Conservation (phyloP, 352 stramenopile species). For the Globisporangium abappressorium region DNA sequence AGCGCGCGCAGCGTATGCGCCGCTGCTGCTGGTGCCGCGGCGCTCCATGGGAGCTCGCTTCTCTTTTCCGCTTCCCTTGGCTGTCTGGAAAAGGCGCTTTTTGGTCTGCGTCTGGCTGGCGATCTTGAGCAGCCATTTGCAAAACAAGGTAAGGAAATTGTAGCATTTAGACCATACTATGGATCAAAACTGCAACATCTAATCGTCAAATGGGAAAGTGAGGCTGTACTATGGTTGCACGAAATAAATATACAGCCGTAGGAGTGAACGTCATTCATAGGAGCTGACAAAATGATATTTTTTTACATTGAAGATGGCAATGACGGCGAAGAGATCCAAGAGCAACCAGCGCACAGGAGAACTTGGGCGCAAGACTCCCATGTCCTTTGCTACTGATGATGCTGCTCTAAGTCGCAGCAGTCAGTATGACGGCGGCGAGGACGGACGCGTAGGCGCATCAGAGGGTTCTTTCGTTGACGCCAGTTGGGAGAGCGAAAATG, state of each 20-base stretch:
- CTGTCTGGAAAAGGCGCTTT: constrained; percentile 2
- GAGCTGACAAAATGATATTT: neutral
- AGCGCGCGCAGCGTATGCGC: neutral
- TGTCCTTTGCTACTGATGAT: neutral
- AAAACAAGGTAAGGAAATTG: constrained; percentile 4
- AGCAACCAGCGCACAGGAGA: neutral
- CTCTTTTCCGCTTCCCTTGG: neutral
- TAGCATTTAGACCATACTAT: neutral
- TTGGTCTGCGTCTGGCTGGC: neutral
- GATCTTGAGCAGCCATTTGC: constrained; percentile 15
- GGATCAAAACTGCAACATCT: neutral
- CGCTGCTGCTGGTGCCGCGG: neutral
- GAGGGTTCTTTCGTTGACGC: neutral
- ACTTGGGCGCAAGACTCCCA: neutral
- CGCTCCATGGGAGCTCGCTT: constrained; percentile 1
- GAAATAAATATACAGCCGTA: neutral
- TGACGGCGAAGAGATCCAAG: constrained; percentile 7
- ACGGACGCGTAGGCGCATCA: neutral
- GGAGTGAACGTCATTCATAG: neutral
- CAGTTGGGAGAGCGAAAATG: neutral
- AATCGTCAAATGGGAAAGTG: neutral
- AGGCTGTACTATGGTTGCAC: neutral
- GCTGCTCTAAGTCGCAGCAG: neutral
- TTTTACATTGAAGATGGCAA: neutral
- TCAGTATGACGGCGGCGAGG: neutral